Percentiles rank a stretch among this genome's conserved stretches.
phyloP scores from a whole-genome alignment of 163 green algal genomes.

The Dunaliella salina region DNA sequence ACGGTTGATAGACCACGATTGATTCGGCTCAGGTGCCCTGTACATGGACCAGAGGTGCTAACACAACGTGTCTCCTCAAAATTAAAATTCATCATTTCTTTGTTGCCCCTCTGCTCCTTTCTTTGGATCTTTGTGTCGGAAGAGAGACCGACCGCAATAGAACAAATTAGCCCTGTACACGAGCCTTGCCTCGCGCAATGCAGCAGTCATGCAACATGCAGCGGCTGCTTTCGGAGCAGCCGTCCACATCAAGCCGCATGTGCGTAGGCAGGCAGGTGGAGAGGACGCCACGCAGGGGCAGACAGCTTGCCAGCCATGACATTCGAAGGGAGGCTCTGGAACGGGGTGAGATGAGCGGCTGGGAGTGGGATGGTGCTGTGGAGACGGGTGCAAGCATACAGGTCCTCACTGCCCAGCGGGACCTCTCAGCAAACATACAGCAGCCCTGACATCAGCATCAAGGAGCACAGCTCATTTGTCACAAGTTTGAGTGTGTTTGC shows the following conservation, averaged over 20 bases:
- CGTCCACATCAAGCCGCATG: background rate
- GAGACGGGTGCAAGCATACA: background rate
- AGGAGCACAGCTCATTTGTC: background rate
- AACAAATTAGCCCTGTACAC: no score
- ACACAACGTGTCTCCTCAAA: no score
- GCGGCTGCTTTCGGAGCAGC: background rate
- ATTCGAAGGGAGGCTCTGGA: slow-evolving; percentile 9
- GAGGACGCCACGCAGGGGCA: background rate
- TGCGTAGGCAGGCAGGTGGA: background rate
- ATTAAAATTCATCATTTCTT: no score
- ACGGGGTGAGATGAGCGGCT: background rate
- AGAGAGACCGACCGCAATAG: no score
- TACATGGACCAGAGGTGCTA: no score
- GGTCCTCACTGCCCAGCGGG: background rate
- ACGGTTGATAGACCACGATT: no score
- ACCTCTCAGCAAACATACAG: background rate
- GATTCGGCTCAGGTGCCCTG: no score
- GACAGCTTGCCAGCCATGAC: background rate
- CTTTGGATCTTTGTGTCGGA: no score
- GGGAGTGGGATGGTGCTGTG: background rate
- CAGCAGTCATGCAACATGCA: background rate
- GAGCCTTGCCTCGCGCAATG: background rate
- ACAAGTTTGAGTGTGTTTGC: background rate
- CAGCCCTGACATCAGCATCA: no score
- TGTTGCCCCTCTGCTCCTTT: no score